Evolutionary conservation across 2,329 filamentous ascomycete species (phyloP), one percentile per base, ranked within the genome.

Genomic region (Pseudogymnoascus sp.): DNA sequence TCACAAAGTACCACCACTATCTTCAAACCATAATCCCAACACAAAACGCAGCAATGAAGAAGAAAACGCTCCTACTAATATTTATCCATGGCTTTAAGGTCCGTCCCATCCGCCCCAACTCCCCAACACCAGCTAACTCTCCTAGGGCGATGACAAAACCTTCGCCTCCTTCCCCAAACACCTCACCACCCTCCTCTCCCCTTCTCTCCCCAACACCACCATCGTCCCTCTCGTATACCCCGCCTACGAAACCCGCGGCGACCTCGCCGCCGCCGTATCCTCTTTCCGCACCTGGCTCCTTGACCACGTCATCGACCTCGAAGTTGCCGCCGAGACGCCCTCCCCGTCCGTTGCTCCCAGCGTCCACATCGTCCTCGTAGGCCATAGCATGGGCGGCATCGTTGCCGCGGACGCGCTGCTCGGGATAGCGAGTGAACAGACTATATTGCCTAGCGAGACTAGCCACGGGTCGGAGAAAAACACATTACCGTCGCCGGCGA

Each of bases 351-450:
- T 96, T 67, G 91, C 96, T 65, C 91, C 92, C 4, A 91, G 88
- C 0, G 91, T 96, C 19, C 88, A 87, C 71, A 88, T 89, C 29
- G 82, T 96, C 56, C 83, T 97, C 15, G 79, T 96, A 64, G 93
- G 93, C 23, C 93, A 97, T 75, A 93, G 89, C 7, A 97, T 89
- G 90, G 90, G 90, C 69, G 95, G 95, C 69, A 97, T 97, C 70
- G 92, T 97, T 56, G 93, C 91, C 10, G 93, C 92, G 35, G 95
- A 97, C 73, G 89, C 91, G 13, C 81, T 93, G 66, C 84, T 97
- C 69, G 83, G 87, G 42, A 83, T 97, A 61, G 71, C 71, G 11
- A 67, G 66, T 10, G 59, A 60, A 19, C 33, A 37, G 15, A 63
- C 66, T 23, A 38, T 31, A 2, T 31, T 44, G 3, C 35, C 40